phyloP scores from a whole-genome alignment of 83 land plant genomes.

The Diphasiastrum complanatum region DNA sequence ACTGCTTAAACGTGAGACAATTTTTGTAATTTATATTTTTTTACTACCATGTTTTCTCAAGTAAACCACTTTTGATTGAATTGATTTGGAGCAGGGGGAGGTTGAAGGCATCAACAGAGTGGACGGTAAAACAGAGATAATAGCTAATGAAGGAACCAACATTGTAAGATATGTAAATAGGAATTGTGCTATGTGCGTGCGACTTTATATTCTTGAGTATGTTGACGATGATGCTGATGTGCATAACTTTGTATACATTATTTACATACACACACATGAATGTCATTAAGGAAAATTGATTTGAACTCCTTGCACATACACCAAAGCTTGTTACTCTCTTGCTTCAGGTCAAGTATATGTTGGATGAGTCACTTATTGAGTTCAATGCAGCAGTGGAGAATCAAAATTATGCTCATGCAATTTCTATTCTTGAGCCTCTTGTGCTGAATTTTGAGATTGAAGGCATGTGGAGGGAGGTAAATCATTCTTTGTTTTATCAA shows the following conservation, averaged over 20 bases:
- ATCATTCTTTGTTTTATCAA: neutral
- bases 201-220: too few relatives aligned
- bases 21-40: too few relatives aligned
- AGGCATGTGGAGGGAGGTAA: slow-evolving; percentile 42
- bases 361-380: slow-evolving; percentile 41
- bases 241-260: too few relatives aligned
- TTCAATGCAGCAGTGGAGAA: slow-evolving; percentile 31
- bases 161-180: too few relatives aligned
- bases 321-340: neutral
- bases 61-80: neutral
- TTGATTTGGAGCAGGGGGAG: slow-evolving; percentile 35
- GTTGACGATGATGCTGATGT: too few relatives aligned
- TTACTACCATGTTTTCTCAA: neutral
- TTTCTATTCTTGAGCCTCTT: slow-evolving; percentile 34
- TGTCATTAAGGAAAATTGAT: neutral
- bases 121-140: slow-evolving; percentile 35
- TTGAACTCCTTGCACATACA: neutral
- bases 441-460: slow-evolving; percentile 29
- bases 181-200: too few relatives aligned
- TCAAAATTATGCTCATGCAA: slow-evolving; percentile 25
- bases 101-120: slow-evolving; percentile 30
- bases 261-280: too few relatives aligned
- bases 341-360: slow-evolving; percentile 33
- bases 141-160: slow-evolving; percentile 31
- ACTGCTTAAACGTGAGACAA: too few relatives aligned